Base-by-base conservation (phyloP, 345 rosid genomes). In the Eutrema japonicum region DNA sequence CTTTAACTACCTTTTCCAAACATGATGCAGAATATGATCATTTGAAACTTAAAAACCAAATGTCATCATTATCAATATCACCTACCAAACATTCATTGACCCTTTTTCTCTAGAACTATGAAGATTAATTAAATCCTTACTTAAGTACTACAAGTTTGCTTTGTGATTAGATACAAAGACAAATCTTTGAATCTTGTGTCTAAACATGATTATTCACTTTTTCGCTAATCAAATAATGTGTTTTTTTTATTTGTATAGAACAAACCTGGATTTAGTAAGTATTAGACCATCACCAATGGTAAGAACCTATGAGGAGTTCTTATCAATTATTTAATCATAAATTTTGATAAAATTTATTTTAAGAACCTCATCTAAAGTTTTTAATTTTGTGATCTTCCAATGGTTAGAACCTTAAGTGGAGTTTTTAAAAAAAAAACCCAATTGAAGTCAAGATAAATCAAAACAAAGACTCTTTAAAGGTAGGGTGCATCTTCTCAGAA, bases 41-140 rank as follows among this genome's bases (percentile, higher is more conserved):
- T 56, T 69, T 57, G 56, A 70, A 58, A 58, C 11, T 57, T 35
- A 43, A 72, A 38, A 54, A 73, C 65, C 49, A 73, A 73, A 55
- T 66, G 35, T 1, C 60, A 66, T 60, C 78, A 57, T 66, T 67
- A 55, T 58, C 67, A 74, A 7, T 36, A 65, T 73, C 58, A 47
- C 48, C 59, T 8, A 73, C 72, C 77, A 29, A 66, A 73, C 59
- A 38, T 38, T 47, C 12, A 22, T 36, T 45, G 63, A 35, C 16
- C 46, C 36, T 41, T 36, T 63, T 36, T 52, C 22, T 38, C 43
- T 2, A 14, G 4, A 70, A 60, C 13, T 40, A 49, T 4, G 59
- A 26, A 59, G 10, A 57, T 46, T 46, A 35, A 36, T 37, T 48
- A 48, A 51, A 12, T 2, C 13, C 12, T 37, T 35, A 14, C 38